phyloP scores from a whole-genome alignment of 257 asterid genomes.

The Hygrophila difformis region DNA sequence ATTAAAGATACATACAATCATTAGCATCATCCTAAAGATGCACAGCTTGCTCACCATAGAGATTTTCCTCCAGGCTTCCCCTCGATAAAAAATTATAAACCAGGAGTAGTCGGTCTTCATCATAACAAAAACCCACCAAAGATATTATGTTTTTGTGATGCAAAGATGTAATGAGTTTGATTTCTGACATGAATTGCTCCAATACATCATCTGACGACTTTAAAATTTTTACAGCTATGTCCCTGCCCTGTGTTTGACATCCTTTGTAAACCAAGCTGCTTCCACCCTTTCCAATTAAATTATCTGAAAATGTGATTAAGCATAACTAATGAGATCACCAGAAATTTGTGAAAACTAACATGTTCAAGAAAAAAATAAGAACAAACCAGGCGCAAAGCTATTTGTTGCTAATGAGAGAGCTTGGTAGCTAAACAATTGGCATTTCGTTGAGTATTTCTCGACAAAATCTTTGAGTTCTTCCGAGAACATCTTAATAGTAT shows the following conservation, averaged over 20 bases:
- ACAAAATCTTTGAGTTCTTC: slow-evolving; percentile 50
- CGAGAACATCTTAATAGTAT: slow-evolving; percentile 14
- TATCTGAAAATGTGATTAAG: slow-evolving; percentile 33
- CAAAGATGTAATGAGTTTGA: slow-evolving; percentile 54
- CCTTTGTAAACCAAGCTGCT: slow-evolving; percentile 82
- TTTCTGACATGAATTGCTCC: slow-evolving; percentile 71
- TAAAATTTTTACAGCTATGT: slow-evolving; percentile 71
- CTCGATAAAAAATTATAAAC: slow-evolving; percentile 76
- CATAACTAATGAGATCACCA: background rate
- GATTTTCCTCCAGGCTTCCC: slow-evolving; percentile 91
- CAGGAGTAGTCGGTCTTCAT: slow-evolving; percentile 49
- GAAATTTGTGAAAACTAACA: background rate
- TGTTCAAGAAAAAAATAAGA: slow-evolving; percentile 1
- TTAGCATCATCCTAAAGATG: background rate
- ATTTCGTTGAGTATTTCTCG: slow-evolving; percentile 43
- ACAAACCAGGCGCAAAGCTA: slow-evolving; percentile 46
- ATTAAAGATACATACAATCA: background rate
- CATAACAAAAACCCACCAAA: slow-evolving; percentile 69
- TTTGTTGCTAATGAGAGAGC: slow-evolving; percentile 71
- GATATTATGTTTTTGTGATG: slow-evolving; percentile 67
- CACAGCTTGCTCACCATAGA: slow-evolving; percentile 41
- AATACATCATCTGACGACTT: slow-evolving; percentile 62
- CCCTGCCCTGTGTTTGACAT: slow-evolving; percentile 46
- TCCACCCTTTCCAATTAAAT: slow-evolving; percentile 85
- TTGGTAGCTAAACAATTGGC: slow-evolving; percentile 54